Percentiles rank a stretch among this genome's conserved stretches.
phyloP scores from a whole-genome alignment of 805 yeast species.

The Ogataea parapolymorpha region DNA sequence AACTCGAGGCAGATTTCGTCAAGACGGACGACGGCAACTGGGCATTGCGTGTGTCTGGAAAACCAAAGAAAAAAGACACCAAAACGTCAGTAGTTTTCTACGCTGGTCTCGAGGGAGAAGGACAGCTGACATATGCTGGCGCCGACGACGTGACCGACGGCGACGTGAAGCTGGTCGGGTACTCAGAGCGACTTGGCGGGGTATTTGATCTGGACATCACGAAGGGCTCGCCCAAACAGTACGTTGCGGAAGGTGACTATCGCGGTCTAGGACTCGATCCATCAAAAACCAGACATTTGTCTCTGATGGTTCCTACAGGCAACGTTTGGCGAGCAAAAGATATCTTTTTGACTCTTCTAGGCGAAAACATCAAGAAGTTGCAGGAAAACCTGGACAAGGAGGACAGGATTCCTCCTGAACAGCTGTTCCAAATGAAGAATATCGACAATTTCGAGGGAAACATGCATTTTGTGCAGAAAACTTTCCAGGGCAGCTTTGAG shows the following conservation, averaged over 20 bases:
- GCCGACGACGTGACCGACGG: constrained; percentile 34
- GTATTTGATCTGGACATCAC: constrained; percentile 58
- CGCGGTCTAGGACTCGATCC: constrained; percentile 51
- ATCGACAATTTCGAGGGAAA: constrained; percentile 64
- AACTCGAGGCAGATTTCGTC: constrained; percentile 67
- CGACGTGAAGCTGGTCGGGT: constrained; percentile 45
- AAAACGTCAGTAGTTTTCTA: constrained; percentile 73
- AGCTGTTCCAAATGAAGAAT: constrained; percentile 55
- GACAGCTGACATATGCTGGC: constrained; percentile 40
- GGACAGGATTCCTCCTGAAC: constrained; percentile 41
- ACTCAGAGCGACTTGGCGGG: constrained; percentile 60
- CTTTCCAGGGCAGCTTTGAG: constrained; percentile 70
- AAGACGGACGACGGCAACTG: constrained; percentile 77
- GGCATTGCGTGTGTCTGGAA: constrained; percentile 72
- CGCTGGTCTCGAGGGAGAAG: constrained; percentile 69
- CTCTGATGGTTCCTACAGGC: constrained; percentile 68
- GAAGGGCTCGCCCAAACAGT: constrained; percentile 47
- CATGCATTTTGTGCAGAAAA: constrained; percentile 73
- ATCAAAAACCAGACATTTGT: constrained; percentile 56
- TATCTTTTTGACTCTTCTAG: constrained; percentile 62
- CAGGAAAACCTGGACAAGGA: constrained; percentile 12
- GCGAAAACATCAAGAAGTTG: constrained; percentile 60
- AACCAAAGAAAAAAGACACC: constrained; percentile 48
- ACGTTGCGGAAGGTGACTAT: constrained; percentile 34
- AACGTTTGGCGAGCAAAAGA: constrained; percentile 78